Evolutionary conservation across 2,329 filamentous ascomycete genomes (phyloP).

Genomic region (Diatrype stigma): DNA sequence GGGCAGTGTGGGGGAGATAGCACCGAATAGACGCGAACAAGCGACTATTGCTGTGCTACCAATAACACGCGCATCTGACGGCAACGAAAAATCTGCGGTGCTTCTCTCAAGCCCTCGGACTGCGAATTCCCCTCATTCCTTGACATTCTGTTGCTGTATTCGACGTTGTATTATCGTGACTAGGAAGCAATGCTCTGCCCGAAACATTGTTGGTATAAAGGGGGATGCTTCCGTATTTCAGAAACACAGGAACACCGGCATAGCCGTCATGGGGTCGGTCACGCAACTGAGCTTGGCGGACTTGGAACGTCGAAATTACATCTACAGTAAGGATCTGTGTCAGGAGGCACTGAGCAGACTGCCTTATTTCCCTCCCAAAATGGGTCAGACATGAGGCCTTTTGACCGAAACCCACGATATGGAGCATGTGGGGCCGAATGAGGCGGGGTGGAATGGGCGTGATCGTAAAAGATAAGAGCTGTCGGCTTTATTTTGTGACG

Average conservation of each 20-base stretch:
- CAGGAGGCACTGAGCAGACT: background rate
- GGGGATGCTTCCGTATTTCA: too few relatives aligned
- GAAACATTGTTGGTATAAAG: too few relatives aligned
- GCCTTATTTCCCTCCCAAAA: background rate
- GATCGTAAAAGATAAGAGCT: slow-evolving; percentile 23
- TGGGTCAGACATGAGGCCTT: slow-evolving; percentile 1
- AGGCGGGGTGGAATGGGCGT: slow-evolving; percentile 15
- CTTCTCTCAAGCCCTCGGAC: background rate
- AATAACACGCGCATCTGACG: background rate
- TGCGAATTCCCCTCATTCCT: background rate
- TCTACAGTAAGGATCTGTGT: background rate
- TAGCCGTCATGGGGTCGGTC: background rate
- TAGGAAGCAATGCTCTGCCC: too few relatives aligned
- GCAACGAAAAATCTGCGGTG: background rate
- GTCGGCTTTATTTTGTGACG: slow-evolving; percentile 12
- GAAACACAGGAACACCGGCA: too few relatives aligned
- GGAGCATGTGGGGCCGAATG: slow-evolving; percentile 22
- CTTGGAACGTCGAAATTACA: background rate
- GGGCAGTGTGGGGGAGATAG: background rate
- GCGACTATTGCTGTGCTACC: background rate
- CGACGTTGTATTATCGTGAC: too few relatives aligned
- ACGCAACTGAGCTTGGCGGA: slow-evolving; percentile 1
- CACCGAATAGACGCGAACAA: background rate
- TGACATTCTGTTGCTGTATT: too few relatives aligned
- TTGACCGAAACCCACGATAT: slow-evolving; percentile 18